Evolutionary conservation across 768 basidiomycete genomes (phyloP).

Genomic region (Auriscalpium vulgare): DNA sequence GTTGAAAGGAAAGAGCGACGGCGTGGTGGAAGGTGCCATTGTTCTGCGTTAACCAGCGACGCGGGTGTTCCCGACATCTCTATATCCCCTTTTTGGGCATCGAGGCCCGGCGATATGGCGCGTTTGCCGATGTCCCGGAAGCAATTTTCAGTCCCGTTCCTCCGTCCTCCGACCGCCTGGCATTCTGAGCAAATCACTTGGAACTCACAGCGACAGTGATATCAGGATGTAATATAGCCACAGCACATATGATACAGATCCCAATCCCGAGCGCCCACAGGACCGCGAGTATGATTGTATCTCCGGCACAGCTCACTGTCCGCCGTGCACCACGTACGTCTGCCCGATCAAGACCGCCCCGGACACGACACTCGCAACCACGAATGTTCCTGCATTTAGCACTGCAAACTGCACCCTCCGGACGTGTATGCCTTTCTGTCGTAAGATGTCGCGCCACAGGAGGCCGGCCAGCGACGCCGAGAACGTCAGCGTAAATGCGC

Average conservation of each 20-base stretch:
- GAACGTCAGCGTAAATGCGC: constrained; percentile 86
- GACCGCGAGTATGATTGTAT: neutral
- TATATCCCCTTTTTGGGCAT: neutral
- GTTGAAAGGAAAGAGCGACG: neutral
- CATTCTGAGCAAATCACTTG: neutral
- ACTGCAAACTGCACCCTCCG: constrained; percentile 55
- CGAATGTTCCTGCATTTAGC: constrained; percentile 65
- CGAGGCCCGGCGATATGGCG: neutral
- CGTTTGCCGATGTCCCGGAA: neutral
- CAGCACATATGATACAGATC: too few relatives aligned
- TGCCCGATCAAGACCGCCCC: constrained; percentile 69
- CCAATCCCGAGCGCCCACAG: too few relatives aligned
- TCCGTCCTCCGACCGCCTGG: neutral
- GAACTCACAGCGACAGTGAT: neutral
- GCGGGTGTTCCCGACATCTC: neutral
- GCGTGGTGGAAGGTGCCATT: neutral
- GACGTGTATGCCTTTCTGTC: constrained; percentile 63
- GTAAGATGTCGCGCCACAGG: constrained; percentile 70
- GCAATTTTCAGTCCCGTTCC: neutral
- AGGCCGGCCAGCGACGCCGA: constrained; percentile 84
- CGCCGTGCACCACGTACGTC: constrained; percentile 47
- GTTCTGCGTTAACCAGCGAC: neutral
- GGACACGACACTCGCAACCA: constrained; percentile 60
- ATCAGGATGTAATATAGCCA: neutral
- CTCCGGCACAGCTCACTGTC: neutral